Percentiles rank a stretch among this genome's conserved stretches.
These are phyloP conservation scores for Heimioporus retisporus DNA, from an alignment of 1,284 basidiomycete species.

Conservation along the genomic window DNA sequence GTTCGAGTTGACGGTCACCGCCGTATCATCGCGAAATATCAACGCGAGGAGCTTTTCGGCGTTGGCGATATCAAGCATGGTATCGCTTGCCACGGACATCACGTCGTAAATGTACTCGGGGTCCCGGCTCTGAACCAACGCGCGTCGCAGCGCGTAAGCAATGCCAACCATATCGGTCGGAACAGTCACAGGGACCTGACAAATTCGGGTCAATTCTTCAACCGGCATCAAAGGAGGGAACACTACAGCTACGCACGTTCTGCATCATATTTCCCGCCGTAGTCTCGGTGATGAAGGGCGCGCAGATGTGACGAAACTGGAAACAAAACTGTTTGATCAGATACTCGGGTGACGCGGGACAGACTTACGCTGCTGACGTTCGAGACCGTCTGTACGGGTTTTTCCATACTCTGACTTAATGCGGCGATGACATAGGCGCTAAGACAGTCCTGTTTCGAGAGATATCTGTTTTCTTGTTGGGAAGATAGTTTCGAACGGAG, in stretches of 20 bases:
- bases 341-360: background rate
- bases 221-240: background rate
- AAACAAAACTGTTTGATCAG: background rate
- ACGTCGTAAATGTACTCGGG: conserved; percentile 26
- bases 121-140: conserved; percentile 33
- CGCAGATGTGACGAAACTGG: conserved; percentile 39
- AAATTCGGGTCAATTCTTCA: background rate
- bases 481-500: conserved; percentile 29
- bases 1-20: conserved; percentile 44
- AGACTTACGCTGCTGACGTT: conserved; percentile 44
- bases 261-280: conserved; percentile 41
- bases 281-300: conserved; percentile 28
- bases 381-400: conserved; percentile 26
- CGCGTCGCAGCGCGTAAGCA: conserved; percentile 36
- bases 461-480: conserved; percentile 4
- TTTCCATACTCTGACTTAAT: conserved; percentile 30
- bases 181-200: conserved; percentile 28
- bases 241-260: conserved; percentile 33
- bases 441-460: conserved; percentile 45
- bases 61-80: conserved; percentile 26
- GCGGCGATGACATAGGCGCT: conserved; percentile 41
- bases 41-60: conserved; percentile 16
- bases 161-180: conserved; percentile 30
- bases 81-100: conserved; percentile 37
- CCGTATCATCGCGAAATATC: conserved; percentile 20